Conservation (phyloP, 148 eudicot species). For the Dianthus caryophyllus region DNA sequence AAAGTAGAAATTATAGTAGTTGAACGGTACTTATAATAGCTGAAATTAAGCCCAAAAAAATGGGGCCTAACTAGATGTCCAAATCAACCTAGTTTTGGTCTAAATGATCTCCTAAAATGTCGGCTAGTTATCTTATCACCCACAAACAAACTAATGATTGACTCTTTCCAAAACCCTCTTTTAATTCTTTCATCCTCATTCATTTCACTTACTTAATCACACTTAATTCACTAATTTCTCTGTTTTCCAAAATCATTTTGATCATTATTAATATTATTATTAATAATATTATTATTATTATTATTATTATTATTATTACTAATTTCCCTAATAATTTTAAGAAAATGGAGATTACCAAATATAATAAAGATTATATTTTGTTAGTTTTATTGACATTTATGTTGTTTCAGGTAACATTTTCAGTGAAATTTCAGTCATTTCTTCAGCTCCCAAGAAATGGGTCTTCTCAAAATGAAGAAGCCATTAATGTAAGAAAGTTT, state of each 20-base stretch:
- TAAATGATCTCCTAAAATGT: constrained; percentile 8
- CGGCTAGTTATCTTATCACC: neutral
- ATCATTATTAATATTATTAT: too few species aligned
- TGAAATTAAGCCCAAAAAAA: too few species aligned
- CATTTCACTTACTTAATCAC: neutral
- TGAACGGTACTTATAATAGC: too few species aligned
- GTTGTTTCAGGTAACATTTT: constrained; percentile 18
- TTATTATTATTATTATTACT: neutral
- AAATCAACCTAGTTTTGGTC: too few species aligned
- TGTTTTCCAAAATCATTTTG: too few species aligned
- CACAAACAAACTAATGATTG: constrained; percentile 3
- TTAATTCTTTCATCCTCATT: neutral
- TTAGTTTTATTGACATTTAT: constrained; percentile 9
- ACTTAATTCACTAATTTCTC: neutral
- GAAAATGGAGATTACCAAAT: constrained; percentile 18
- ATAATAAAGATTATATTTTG: neutral
- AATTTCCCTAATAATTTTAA: neutral
- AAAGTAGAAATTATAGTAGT: too few species aligned
- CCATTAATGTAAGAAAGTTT: constrained; percentile 16
- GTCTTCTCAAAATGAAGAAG: constrained; percentile 11
- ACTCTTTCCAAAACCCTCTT: constrained; percentile 2
- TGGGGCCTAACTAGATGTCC: too few species aligned
- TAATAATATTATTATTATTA: constrained; percentile 1
- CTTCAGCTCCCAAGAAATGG: constrained; percentile 41
- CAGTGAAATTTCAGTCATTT: constrained; percentile 35